Percentiles rank a stretch among this genome's conserved stretches.
These are phyloP conservation scores for Penicillium janthinellum DNA, from an alignment of 2,329 filamentous ascomycete species.

Conservation along the genomic window DNA sequence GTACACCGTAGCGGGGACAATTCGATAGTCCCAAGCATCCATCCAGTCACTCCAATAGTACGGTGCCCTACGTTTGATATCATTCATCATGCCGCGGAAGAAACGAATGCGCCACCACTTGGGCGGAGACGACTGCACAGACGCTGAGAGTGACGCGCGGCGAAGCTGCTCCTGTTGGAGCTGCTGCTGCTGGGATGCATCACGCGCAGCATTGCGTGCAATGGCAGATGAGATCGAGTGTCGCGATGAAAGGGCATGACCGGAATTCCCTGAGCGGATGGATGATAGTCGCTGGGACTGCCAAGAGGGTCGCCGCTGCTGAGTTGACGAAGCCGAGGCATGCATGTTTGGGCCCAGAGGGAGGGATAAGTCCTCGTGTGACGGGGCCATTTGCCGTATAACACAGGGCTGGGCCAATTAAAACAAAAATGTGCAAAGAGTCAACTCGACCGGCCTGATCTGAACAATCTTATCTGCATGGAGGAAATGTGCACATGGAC, in stretches of 20 bases:
- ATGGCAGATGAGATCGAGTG: constrained; percentile 14
- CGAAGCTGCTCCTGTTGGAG: constrained; percentile 1
- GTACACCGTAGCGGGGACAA: constrained; percentile 83
- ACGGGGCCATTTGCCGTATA: constrained; percentile 12
- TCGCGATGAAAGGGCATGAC: constrained; percentile 13
- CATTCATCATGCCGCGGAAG: constrained; percentile 78
- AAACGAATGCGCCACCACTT: constrained; percentile 74
- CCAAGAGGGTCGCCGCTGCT: constrained; percentile 33
- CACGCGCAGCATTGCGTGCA: constrained; percentile 5
- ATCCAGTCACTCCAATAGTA: constrained; percentile 81
- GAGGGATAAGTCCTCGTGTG: constrained; percentile 28
- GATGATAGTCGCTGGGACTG: constrained; percentile 28
- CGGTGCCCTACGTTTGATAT: constrained; percentile 71
- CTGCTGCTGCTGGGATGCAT: constrained; percentile 7
- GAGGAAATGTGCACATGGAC: not conserved
- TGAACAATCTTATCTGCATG: not conserved
- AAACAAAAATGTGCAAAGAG: not conserved
- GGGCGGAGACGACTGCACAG: constrained; percentile 18
- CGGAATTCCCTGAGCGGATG: constrained; percentile 19
- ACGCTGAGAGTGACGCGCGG: constrained; percentile 14
- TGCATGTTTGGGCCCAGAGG: constrained; percentile 32
- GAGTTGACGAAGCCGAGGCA: constrained; percentile 25
- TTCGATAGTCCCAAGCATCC: constrained; percentile 88
- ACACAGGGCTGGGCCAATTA: not conserved
- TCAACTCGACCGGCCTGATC: too few relatives aligned